These are phyloP conservation scores for Anthracocystis walkeri DNA, from an alignment of 1,284 basidiomycete species.

Conservation along the genomic window DNA sequence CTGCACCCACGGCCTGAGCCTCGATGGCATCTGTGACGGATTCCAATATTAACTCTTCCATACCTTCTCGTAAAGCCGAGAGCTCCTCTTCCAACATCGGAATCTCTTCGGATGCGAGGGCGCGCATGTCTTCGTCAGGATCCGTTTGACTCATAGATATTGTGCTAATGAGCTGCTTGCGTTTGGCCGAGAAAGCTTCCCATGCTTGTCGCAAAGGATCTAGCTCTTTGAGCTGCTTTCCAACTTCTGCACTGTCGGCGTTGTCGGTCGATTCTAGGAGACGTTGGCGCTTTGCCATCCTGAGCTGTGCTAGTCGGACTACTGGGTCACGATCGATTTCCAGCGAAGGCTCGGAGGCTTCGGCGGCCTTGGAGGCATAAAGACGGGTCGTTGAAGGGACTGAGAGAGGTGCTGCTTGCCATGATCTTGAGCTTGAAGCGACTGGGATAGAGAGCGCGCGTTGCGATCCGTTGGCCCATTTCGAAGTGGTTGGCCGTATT, in stretches of 20 bases:
- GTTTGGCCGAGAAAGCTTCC: slow-evolving; percentile 72
- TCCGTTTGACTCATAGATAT: slow-evolving; percentile 42
- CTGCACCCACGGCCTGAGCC: slow-evolving; percentile 78
- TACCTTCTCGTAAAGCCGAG: slow-evolving; percentile 72
- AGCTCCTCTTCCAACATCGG: slow-evolving; percentile 74
- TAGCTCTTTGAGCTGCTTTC: slow-evolving; percentile 72
- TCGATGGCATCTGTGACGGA: slow-evolving; percentile 71
- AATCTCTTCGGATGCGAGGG: slow-evolving; percentile 81
- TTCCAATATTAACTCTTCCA: slow-evolving; percentile 81
- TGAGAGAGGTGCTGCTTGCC: not conserved
- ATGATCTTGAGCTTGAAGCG: not conserved
- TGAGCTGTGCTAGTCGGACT: slow-evolving; percentile 36
- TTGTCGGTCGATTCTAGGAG: slow-evolving; percentile 23
- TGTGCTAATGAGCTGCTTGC: slow-evolving; percentile 71
- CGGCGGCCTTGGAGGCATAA: slow-evolving; percentile 15
- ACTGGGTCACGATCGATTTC: slow-evolving; percentile 41
- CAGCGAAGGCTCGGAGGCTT: slow-evolving; percentile 12
- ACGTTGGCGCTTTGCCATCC: slow-evolving; percentile 42
- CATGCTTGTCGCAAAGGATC: slow-evolving; percentile 74
- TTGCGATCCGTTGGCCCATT: no score
- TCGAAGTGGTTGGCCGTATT: not conserved
- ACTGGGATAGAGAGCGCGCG: not conserved
- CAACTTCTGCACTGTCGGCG: slow-evolving; percentile 25
- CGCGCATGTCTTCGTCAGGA: slow-evolving; percentile 78
- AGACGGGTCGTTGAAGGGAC: not conserved